Conservation (phyloP, 1,284 basidiomycete genomes). For the Coniferiporia weirii region DNA sequence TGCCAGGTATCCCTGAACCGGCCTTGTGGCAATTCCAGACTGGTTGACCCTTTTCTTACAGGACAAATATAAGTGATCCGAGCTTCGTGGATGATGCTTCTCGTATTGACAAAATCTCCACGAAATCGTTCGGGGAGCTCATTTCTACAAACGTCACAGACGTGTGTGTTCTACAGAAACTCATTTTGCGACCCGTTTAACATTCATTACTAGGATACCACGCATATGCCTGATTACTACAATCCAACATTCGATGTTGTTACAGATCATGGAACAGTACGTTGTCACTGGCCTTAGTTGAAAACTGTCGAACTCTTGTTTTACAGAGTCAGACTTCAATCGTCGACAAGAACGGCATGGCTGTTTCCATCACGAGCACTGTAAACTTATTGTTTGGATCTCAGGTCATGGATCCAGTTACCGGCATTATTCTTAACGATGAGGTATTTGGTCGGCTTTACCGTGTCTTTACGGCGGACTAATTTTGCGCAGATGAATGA, state of each 20-base stretch:
- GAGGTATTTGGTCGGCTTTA: constrained; percentile 41
- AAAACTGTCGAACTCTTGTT: not conserved
- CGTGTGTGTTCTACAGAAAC: constrained; percentile 39
- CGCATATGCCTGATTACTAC: constrained; percentile 80
- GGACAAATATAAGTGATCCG: constrained; percentile 81
- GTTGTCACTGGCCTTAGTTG: constrained; percentile 22
- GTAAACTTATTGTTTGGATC: constrained; percentile 90
- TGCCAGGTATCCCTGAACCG: too few relatives aligned
- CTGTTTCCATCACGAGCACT: constrained; percentile 80
- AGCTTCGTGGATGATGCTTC: constrained; percentile 51
- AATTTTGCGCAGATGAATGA: constrained; percentile 67
- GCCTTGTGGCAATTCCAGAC: constrained; percentile 8
- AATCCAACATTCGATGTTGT: constrained; percentile 74
- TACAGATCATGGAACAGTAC: constrained; percentile 82
- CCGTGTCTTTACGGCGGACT: not conserved
- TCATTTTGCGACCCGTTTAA: constrained; percentile 13
- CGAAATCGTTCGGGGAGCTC: constrained; percentile 61
- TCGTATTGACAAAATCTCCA: constrained; percentile 63
- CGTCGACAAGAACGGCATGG: constrained; percentile 81
- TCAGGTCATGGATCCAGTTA: constrained; percentile 74
- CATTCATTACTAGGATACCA: constrained; percentile 51
- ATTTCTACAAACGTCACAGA: constrained; percentile 73
- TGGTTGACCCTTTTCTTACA: constrained; percentile 25
- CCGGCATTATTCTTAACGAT: constrained; percentile 87
- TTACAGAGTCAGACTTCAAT: constrained; percentile 75